Evolutionary conservation across 2,329 filamentous ascomycete genomes (phyloP).

Genomic region (Clarireedia paspali): DNA sequence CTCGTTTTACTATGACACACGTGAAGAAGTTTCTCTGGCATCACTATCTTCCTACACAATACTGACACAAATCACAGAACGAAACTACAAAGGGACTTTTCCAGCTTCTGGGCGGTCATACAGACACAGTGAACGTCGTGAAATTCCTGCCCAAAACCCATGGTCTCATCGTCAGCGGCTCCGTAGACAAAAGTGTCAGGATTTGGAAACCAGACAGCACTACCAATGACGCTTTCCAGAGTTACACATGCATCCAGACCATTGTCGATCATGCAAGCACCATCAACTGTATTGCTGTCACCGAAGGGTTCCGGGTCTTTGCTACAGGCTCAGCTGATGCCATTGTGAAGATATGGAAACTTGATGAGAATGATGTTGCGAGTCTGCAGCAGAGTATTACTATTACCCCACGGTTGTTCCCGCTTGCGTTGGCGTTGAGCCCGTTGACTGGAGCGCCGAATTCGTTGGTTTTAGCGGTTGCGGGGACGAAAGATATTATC

Average conservation of each 20-base stretch:
- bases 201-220: constrained; percentile 53
- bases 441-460: constrained; percentile 43
- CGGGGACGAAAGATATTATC: constrained; percentile 74
- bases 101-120: constrained; percentile 66
- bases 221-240: constrained; percentile 21
- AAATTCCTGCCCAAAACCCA: constrained; percentile 58
- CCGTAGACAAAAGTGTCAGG: constrained; percentile 69
- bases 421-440: constrained; percentile 66
- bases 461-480: constrained; percentile 67
- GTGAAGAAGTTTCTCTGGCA: background rate
- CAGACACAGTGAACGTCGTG: constrained; percentile 72
- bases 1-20: background rate
- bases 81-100: constrained; percentile 46
- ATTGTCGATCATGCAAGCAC: constrained; percentile 59
- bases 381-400: constrained; percentile 62
- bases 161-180: constrained; percentile 66
- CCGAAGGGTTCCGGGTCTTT: constrained; percentile 38
- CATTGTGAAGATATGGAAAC: constrained; percentile 61
- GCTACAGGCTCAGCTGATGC: constrained; percentile 78
- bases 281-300: constrained; percentile 58
- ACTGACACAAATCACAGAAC: constrained; percentile 13
- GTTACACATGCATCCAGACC: constrained; percentile 40
- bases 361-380: constrained; percentile 39
- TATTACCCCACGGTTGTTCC: constrained; percentile 73
- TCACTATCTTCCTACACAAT: background rate